A percentile compares a stretch with the other conserved stretches of the same genome.
These are phyloP conservation scores for Sporothrix variecibatus DNA, from an alignment of 2,329 filamentous ascomycete genomes.

Conservation along the genomic window DNA sequence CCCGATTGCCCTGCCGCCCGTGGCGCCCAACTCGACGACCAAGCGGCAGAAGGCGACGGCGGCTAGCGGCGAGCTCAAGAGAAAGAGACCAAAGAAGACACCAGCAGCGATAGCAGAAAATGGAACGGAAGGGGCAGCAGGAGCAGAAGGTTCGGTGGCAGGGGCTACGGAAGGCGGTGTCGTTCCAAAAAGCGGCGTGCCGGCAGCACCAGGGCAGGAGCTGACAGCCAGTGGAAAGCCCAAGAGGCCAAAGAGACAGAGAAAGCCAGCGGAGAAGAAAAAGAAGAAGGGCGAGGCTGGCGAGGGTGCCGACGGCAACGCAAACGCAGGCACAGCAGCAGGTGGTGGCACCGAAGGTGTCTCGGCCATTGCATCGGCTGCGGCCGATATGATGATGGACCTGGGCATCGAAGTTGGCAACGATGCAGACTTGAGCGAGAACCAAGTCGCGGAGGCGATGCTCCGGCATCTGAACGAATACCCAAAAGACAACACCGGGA, in stretches of 20 bases:
- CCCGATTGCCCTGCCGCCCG: background rate
- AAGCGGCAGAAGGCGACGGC: constrained; percentile 10
- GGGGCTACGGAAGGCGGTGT: background rate
- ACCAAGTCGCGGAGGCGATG: constrained; percentile 21
- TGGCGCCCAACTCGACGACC: background rate
- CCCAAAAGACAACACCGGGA: constrained; percentile 6
- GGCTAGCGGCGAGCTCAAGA: background rate
- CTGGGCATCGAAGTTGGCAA: constrained; percentile 16
- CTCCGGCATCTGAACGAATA: constrained; percentile 24
- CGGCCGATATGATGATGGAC: constrained; percentile 10
- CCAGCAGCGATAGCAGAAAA: background rate
- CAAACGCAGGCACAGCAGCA: background rate
- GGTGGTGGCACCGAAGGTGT: background rate
- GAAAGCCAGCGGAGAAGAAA: background rate
- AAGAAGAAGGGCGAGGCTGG: background rate
- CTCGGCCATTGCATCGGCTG: background rate
- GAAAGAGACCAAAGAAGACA: constrained; percentile 10
- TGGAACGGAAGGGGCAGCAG: background rate
- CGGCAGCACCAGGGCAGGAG: background rate
- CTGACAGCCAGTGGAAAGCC: background rate
- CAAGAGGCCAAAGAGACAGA: constrained; percentile 21
- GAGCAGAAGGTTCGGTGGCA: background rate
- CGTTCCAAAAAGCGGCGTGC: background rate
- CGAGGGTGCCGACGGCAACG: background rate
- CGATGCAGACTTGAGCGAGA: constrained; percentile 13